Percentiles rank a stretch among this genome's conserved stretches.
Conservation (phyloP, 306 rosid genomes). For the Malus sieversii region DNA sequence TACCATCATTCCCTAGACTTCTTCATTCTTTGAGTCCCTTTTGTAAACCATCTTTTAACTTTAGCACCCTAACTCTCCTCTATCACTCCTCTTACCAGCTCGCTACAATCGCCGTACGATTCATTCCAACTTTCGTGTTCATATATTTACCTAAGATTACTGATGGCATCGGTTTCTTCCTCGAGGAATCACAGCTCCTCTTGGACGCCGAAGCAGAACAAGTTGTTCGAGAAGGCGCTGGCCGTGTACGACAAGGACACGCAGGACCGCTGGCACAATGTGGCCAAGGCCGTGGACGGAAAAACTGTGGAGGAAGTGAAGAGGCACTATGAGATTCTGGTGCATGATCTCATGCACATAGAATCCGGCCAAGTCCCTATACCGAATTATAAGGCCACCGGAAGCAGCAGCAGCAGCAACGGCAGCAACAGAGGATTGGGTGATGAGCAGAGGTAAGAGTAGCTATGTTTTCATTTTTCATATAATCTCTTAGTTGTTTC, state of each 20-base stretch:
- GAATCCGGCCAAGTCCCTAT: constrained; percentile 66
- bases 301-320: constrained; percentile 65
- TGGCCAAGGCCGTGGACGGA: constrained; percentile 84
- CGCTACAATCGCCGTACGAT: not conserved
- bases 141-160: not conserved
- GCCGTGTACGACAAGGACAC: constrained; percentile 73
- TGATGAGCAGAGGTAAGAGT: constrained; percentile 47
- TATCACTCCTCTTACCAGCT: not conserved
- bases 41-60: not conserved
- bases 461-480: not conserved
- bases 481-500: not conserved
- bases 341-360: constrained; percentile 64
- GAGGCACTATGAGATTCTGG: constrained; percentile 69
- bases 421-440: constrained; percentile 13
- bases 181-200: constrained; percentile 23
- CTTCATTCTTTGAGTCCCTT: not conserved
- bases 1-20: constrained; percentile 10
- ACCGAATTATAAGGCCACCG: constrained; percentile 50
- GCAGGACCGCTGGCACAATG: constrained; percentile 78
- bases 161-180: constrained; percentile 29
- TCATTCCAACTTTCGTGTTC: not conserved
- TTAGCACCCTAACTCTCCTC: not conserved
- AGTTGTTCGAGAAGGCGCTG: constrained; percentile 78
- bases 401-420: constrained; percentile 18
- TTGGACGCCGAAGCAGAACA: constrained; percentile 83